phyloP scores from a whole-genome alignment of 2,329 filamentous ascomycete species.

The Colletotrichum sublineola region DNA sequence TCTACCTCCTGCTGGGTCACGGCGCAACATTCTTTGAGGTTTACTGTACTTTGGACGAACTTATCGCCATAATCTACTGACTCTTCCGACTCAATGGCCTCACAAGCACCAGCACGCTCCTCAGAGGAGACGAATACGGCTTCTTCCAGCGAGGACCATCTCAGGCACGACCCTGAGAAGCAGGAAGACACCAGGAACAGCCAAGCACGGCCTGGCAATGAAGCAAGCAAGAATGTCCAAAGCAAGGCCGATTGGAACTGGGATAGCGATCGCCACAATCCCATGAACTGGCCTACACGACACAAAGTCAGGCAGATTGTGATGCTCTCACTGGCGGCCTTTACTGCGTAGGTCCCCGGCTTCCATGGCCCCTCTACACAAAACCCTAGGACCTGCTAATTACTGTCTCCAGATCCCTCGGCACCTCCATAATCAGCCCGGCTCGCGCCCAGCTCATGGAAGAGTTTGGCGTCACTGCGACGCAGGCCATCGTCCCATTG shows the following conservation, averaged over 20 bases:
- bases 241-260: constrained; percentile 46
- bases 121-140: background rate
- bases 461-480: constrained; percentile 67
- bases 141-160: background rate
- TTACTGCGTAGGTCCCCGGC: constrained; percentile 54
- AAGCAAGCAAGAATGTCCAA: background rate
- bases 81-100: background rate
- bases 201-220: no score
- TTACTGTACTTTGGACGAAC: no score
- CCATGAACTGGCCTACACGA: constrained; percentile 63
- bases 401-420: constrained; percentile 60
- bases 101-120: background rate
- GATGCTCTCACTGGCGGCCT: constrained; percentile 55
- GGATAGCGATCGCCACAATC: constrained; percentile 59
- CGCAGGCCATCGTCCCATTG: constrained; percentile 69
- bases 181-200: no score
- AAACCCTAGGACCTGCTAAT: constrained; percentile 1
- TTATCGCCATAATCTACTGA: background rate
- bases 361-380: constrained; percentile 25
- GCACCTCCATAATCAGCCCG: constrained; percentile 67
- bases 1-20: no score
- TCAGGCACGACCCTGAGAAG: background rate
- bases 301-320: constrained; percentile 56
- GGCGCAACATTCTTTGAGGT: background rate
- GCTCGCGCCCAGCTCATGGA: constrained; percentile 60